These are phyloP conservation scores for Cyanodermella asteris DNA, from an alignment of 2,329 filamentous ascomycete genomes.

Conservation along the genomic window DNA sequence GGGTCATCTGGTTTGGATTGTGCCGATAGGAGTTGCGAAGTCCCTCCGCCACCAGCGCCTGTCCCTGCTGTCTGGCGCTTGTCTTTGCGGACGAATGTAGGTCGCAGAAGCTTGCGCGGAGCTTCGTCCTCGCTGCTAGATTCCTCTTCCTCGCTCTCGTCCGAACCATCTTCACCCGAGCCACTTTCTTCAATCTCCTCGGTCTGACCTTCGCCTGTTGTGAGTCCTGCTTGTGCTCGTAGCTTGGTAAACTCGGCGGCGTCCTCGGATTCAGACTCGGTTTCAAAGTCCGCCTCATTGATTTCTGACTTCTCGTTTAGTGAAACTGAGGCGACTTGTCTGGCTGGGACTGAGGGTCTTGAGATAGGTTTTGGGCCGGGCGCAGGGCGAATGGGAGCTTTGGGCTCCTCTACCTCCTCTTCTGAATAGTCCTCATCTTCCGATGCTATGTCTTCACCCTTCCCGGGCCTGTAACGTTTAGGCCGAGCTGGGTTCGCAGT, in stretches of 20 bases:
- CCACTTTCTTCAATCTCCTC: constrained; percentile 22
- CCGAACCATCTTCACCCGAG: constrained; percentile 7
- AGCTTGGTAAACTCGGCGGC: constrained; percentile 16
- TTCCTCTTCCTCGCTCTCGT: constrained; percentile 31
- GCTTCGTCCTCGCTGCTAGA: constrained; percentile 35
- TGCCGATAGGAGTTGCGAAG: constrained; percentile 3
- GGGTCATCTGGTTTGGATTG: constrained; percentile 11
- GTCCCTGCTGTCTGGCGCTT: constrained; percentile 25
- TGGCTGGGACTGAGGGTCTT: constrained; percentile 22
- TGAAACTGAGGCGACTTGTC: constrained; percentile 18
- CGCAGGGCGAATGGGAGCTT: constrained; percentile 15
- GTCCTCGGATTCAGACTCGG: constrained; percentile 9
- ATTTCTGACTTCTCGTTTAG: constrained; percentile 5
- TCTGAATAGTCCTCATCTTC: constrained; percentile 30
- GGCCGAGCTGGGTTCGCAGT: constrained; percentile 73
- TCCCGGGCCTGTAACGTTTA: constrained; percentile 68
- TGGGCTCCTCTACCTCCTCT: constrained; percentile 29
- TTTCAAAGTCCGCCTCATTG: no score
- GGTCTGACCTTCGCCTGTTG: constrained; percentile 32
- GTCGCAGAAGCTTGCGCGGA: constrained; percentile 35
- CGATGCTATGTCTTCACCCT: constrained; percentile 29
- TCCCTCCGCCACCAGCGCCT: no score
- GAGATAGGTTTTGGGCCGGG: constrained; percentile 23
- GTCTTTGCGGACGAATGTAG: constrained; percentile 44
- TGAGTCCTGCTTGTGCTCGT: constrained; percentile 14